Evolutionary conservation across 2,329 filamentous ascomycete genomes (phyloP), one percentile per base, ranked within the genome.

Genomic region (Cladophialophora exuberans): DNA sequence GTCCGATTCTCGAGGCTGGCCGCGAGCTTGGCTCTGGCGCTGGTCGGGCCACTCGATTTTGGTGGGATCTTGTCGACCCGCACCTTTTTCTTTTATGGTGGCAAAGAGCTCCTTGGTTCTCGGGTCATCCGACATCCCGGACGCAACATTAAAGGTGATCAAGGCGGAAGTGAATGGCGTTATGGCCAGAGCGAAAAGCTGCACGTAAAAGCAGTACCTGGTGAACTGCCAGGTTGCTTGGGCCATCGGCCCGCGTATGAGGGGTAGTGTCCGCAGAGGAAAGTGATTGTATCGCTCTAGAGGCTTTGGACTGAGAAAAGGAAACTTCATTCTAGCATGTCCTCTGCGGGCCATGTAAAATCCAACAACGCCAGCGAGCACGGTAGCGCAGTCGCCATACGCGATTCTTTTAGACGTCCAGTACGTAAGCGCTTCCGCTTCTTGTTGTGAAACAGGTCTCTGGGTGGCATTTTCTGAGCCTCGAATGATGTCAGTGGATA

Each of bases 261-360:
- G 33, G 3, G 63, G 45, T n/a, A 59, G 5, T 17, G 36, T 35
- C 22, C 46, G 43, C 22, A 44, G 52, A 1, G 63, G 63, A 36
- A 65, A 65, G 39, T 33, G 49, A 23, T 60, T 53, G 39, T 65
- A 65, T 33, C 44, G 51, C 35, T 62, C 56, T 31, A 60, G 25
- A 2, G 62, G 59, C 26, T 64, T 61, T n/a, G 62, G 31, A 31
- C 56, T 50, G 13, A 56, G 43, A 33, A 65, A 61, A 26, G 63
- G 63, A 30, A 65, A 65, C 36, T 65, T 65, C 59, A 65, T 62
- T 17, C 57, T 56, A 36, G 52, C 59, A 6, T 53, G 52, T 13
- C 42, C 54, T 15, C 52, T 49, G 31, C 38, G 59, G 38, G 59
- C 61, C 10, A 57, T 38, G 20, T 28, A 43, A 15, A 38, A 28